These are phyloP conservation scores for Fusarium metavorans DNA, from an alignment of 2,329 filamentous ascomycete genomes.

Conservation along the genomic window DNA sequence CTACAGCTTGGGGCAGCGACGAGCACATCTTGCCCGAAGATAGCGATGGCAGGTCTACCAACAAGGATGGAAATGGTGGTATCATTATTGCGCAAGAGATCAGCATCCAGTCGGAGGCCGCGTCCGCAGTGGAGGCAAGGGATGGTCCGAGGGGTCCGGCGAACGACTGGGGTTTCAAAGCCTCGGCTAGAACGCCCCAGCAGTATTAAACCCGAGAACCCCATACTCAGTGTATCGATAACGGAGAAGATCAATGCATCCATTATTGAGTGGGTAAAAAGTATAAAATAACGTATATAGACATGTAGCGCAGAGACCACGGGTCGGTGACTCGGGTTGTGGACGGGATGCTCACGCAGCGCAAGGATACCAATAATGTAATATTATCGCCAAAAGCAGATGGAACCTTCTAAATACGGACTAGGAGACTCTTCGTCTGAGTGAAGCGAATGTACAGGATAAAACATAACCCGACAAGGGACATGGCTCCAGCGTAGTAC, in stretches of 20 bases:
- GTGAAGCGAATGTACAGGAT: slow-evolving; percentile 25
- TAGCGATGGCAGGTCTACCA: slow-evolving; percentile 1
- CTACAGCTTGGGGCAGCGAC: slow-evolving; percentile 37
- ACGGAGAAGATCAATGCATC: not conserved
- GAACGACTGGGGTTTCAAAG: slow-evolving; percentile 34
- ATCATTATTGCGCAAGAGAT: slow-evolving; percentile 39
- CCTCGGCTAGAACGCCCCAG: slow-evolving; percentile 13
- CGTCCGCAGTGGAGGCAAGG: not conserved
- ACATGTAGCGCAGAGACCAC: not conserved
- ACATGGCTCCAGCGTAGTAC: slow-evolving; percentile 34
- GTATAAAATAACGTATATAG: not conserved
- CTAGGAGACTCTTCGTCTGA: not conserved
- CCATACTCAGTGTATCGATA: not conserved
- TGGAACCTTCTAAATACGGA: not conserved
- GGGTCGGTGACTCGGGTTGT: not conserved
- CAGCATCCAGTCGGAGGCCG: slow-evolving; percentile 29
- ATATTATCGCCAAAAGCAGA: not conserved
- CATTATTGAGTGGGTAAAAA: not conserved
- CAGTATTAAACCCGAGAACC: not conserved
- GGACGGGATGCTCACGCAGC: not conserved
- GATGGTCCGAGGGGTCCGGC: slow-evolving; percentile 7
- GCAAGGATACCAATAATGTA: not conserved
- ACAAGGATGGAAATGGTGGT: slow-evolving; percentile 8
- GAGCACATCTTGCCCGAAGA: slow-evolving; percentile 35
- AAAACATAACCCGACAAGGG: slow-evolving; percentile 25